These are phyloP conservation scores for Bombardia bombarda DNA, from an alignment of 495 filamentous ascomycete genomes.

Conservation along the genomic window DNA sequence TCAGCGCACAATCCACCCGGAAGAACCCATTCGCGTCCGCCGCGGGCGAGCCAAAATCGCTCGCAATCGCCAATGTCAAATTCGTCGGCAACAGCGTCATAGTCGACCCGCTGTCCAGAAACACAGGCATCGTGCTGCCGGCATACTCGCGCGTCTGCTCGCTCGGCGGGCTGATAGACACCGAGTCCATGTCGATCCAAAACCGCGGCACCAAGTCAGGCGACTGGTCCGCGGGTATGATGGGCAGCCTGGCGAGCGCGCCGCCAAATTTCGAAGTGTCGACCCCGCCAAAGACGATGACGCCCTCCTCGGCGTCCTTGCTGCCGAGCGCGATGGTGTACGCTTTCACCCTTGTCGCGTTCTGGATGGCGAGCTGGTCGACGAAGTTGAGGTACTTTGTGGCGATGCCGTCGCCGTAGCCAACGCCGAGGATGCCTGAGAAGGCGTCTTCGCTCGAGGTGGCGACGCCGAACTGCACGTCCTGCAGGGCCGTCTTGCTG, in stretches of 20 bases:
- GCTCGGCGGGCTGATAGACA: slow-evolving; percentile 43
- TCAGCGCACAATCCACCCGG: slow-evolving; percentile 64
- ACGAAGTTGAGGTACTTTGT: slow-evolving; percentile 38
- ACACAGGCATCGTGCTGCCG: slow-evolving; percentile 51
- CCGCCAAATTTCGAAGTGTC: slow-evolving; percentile 80
- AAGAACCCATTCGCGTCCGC: slow-evolving; percentile 46
- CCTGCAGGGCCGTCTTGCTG: slow-evolving; percentile 24
- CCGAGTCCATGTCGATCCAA: slow-evolving; percentile 54
- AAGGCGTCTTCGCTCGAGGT: slow-evolving; percentile 30
- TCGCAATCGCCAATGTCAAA: slow-evolving; percentile 53
- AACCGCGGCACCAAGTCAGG: slow-evolving; percentile 39
- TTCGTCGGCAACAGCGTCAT: slow-evolving; percentile 76
- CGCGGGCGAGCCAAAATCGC: slow-evolving; percentile 53
- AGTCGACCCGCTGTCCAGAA: slow-evolving; percentile 84
- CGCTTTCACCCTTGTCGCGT: slow-evolving; percentile 34
- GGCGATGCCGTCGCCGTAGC: slow-evolving; percentile 32
- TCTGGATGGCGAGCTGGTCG: slow-evolving; percentile 33
- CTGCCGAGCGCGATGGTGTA: slow-evolving; percentile 41
- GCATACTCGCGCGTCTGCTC: slow-evolving; percentile 35
- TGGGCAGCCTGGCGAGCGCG: slow-evolving; percentile 56
- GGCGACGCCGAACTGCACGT: slow-evolving; percentile 40
- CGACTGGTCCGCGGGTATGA: slow-evolving; percentile 40
- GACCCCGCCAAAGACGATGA: slow-evolving; percentile 87
- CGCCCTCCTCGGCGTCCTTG: slow-evolving; percentile 49
- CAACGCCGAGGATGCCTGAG: slow-evolving; percentile 40